Evolutionary conservation across 108 stramenopile species (phyloP), one percentile per base, ranked within the genome.

Genomic region (Cyclostephanos tholiformis): DNA sequence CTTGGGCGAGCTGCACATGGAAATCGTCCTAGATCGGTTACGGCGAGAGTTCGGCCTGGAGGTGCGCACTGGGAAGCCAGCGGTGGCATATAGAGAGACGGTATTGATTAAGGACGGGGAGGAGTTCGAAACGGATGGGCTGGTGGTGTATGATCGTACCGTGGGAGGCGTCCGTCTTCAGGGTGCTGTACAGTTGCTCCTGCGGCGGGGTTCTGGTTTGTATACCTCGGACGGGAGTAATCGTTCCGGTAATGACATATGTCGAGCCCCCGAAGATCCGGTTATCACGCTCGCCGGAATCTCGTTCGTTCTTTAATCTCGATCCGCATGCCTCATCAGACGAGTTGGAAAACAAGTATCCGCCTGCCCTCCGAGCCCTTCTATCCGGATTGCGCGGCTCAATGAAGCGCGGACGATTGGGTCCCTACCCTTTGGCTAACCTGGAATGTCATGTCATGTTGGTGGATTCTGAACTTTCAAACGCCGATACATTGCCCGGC

Each of bases 1-100:
- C 35, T 69, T 96, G 49, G 95, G 95, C 22, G 95, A 96, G 71
- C 77, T 96, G 35, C 95, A 96, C 59, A 87, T 96, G 69, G 95
- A 96, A 63, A 88, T 96, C 27, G 83, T 88, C 7, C 65, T 92
- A 36, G 95, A 96, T 84, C 72, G 95, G 25, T 59, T 96, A 17
- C 78, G 53, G 39, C 71, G 95, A 41, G 95, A 96, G 63, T 85
- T 85, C 79, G 89, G 88, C 6, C 56, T 93, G 12, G 65, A 81
- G 23, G 95, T 96, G 1, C 77, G 82, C 65, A 87, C 77, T 9
- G 92, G 95, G 38, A 80, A 80, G 53, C 95, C 95, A 4, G 80
- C 88, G 6, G 95, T 96, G 11, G 85, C 95, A 14, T 91, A 91
- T 48, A 85, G 91, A 67, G 95, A 96, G 67, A 90, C 89, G 17